These are phyloP conservation scores for Apium graveolens DNA, from an alignment of 129 eudicot genomes.

Conservation along the genomic window DNA sequence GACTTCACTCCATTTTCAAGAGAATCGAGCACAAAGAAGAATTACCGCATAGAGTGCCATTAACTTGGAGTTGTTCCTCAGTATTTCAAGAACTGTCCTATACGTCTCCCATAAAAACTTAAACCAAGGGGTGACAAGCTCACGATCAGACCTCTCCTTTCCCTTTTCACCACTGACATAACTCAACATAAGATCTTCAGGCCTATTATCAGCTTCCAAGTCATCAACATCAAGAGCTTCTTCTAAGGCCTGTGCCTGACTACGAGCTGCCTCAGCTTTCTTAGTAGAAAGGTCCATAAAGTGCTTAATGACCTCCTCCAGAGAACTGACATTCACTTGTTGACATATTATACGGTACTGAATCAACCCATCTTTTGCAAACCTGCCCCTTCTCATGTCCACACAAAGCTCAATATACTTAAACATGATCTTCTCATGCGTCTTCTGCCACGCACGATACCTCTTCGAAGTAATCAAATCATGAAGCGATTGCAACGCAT, in stretches of 20 bases:
- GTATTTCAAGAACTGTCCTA: conserved; percentile 76
- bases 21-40: background rate
- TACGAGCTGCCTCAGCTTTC: conserved; percentile 85
- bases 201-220: conserved; percentile 90
- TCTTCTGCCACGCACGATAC: conserved; percentile 86
- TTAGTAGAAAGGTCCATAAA: conserved; percentile 90
- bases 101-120: conserved; percentile 93
- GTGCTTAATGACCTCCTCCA: conserved; percentile 94
- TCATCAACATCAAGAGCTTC: conserved; percentile 93
- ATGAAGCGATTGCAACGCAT: conserved; percentile 83
- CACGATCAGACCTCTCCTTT: conserved; percentile 88
- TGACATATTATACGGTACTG: conserved; percentile 90
- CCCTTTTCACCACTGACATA: conserved; percentile 96
- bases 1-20: background rate
- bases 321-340: conserved; percentile 76
- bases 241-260: conserved; percentile 84
- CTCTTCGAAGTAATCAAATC: conserved; percentile 82
- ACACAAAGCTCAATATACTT: conserved; percentile 87
- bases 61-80: conserved; percentile 76
- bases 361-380: conserved; percentile 89
- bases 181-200: conserved; percentile 91
- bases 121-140: conserved; percentile 95
- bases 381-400: conserved; percentile 89
- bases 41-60: conserved; percentile 77
- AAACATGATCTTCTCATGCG: conserved; percentile 85